A percentile compares a stretch with the other conserved stretches of the same genome.
Evolutionary conservation across 805 yeast genomes (phyloP).

Genomic region (Lachancea lanzarotensis): DNA sequence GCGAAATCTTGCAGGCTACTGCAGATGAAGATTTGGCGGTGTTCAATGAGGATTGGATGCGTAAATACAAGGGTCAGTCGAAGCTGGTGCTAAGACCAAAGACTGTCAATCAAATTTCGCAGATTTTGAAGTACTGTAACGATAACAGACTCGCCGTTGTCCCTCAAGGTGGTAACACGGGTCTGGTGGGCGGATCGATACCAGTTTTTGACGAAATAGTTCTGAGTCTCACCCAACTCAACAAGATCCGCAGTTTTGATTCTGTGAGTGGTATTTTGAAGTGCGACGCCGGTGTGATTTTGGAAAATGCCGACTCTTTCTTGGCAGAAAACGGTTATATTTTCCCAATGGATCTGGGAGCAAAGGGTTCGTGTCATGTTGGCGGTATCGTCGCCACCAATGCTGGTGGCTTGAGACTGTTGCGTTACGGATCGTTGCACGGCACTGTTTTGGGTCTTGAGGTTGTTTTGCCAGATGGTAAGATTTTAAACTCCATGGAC

Average conservation of each 20-base stretch:
- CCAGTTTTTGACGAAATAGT: conserved; percentile 91
- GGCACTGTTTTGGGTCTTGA: conserved; percentile 89
- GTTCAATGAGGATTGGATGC: conserved; percentile 91
- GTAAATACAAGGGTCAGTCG: conserved; percentile 86
- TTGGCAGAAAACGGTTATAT: conserved; percentile 78
- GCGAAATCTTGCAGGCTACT: conserved; percentile 39
- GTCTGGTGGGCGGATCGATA: conserved; percentile 88
- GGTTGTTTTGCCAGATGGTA: conserved; percentile 88
- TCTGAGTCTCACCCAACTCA: conserved; percentile 60
- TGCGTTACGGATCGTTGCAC: conserved; percentile 87
- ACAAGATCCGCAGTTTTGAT: conserved; percentile 78
- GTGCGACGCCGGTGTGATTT: conserved; percentile 84
- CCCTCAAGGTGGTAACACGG: conserved; percentile 97
- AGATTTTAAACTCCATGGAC: conserved; percentile 69
- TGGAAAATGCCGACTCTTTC: conserved; percentile 76
- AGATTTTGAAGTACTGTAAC: conserved; percentile 75
- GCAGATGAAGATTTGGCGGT: conserved; percentile 58
- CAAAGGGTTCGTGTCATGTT: conserved; percentile 93
- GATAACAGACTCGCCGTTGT: conserved; percentile 73
- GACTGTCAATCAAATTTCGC: conserved; percentile 66
- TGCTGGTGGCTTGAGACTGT: conserved; percentile 87
- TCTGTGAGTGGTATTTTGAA: conserved; percentile 75
- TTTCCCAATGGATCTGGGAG: conserved; percentile 91
- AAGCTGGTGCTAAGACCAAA: conserved; percentile 76
- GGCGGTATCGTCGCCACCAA: conserved; percentile 95